Evolutionary conservation across 345 rosid genomes (phyloP), one percentile per base, ranked within the genome.

Genomic region (Heritiera fomes): DNA sequence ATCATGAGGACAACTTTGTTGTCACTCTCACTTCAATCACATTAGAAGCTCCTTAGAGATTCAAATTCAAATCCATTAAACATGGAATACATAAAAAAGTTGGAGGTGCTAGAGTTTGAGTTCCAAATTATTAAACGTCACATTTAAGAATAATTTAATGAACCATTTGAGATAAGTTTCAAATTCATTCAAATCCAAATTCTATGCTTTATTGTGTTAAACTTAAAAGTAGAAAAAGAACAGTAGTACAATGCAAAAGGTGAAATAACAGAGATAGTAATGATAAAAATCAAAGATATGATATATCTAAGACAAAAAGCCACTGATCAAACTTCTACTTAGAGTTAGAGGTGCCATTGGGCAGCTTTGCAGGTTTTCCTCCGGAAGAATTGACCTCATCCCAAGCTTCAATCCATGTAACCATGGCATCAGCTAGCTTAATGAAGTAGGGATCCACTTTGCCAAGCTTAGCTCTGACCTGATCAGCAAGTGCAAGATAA

Each of bases 321-420:
- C 28, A 58, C 28, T 58, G 20, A 20, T 58, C 15, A 49, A n/a
- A 20, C 2, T 58, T 71, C 88, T 83, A 49, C 4, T 49, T 49
- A 49, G 53, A 85, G 34, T 88, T 88, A 53, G 83, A 61, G 30
- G 83, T 11, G 15, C 84, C 87, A 5, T 80, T 81, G 34, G 75
- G 41, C 12, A 77, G 4, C 61, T 77, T 73, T 17, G 68, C 63
- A 13, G 85, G 64, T 47, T 74, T 80, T 9, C 18, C 82, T 62
- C 68, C 85, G 7, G 85, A 47, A 49, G 92, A 91, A 90, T 93
- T 93, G 79, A 91, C 88, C 83, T 93, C 97, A 75, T 91, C 94
- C 97, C 97, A 93, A 11, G 95, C 95, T 64, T 90, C 95, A 15
- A 93, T 87, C 97, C 97, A 93, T 23, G 95, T 90, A 64, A 90